A percentile compares a stretch with the other conserved stretches of the same genome.
Conservation (phyloP, 192 early-diverging fungal species). For the Allomyces arbusculus region DNA sequence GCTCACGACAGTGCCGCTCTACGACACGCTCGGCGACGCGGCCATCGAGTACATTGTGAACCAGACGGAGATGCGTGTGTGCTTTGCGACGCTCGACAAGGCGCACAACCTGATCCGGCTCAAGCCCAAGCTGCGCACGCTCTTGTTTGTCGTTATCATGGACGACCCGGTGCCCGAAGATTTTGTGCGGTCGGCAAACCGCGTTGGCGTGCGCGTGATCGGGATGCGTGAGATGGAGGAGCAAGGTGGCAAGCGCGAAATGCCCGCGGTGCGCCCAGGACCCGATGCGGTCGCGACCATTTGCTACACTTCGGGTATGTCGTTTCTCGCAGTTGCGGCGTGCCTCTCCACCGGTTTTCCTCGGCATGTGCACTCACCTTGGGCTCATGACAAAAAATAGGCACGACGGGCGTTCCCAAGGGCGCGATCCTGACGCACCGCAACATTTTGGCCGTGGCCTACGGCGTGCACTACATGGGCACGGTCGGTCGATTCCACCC, state of each 20-base stretch:
- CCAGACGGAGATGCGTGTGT: slow-evolving; percentile 50
- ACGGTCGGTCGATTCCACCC: slow-evolving; percentile 8
- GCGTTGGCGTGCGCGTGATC: slow-evolving; percentile 2
- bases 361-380: neutral
- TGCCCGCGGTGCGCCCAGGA: slow-evolving; percentile 24
- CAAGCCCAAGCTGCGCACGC: slow-evolving; percentile 13
- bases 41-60: slow-evolving; percentile 60
- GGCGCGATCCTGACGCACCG: slow-evolving; percentile 70
- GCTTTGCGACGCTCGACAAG: slow-evolving; percentile 43
- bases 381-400: slow-evolving; percentile 2
- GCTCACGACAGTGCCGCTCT: slow-evolving; percentile 64
- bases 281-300: slow-evolving; percentile 60
- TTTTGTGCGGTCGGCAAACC: slow-evolving; percentile 12
- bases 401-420: slow-evolving; percentile 67
- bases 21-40: slow-evolving; percentile 64
- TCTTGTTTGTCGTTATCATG: slow-evolving; percentile 36
- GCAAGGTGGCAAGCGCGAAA: slow-evolving; percentile 27
- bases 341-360: neutral
- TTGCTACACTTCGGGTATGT: slow-evolving; percentile 60
- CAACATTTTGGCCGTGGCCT: slow-evolving; percentile 40
- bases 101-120: slow-evolving; percentile 25
- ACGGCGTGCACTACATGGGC: slow-evolving; percentile 5
- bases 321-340: too few species aligned
- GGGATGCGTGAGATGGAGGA: slow-evolving; percentile 42
- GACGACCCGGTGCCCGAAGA: slow-evolving; percentile 14